These are phyloP conservation scores for Psilocybe sp. DNA, from an alignment of 768 basidiomycete genomes.

Conservation along the genomic window DNA sequence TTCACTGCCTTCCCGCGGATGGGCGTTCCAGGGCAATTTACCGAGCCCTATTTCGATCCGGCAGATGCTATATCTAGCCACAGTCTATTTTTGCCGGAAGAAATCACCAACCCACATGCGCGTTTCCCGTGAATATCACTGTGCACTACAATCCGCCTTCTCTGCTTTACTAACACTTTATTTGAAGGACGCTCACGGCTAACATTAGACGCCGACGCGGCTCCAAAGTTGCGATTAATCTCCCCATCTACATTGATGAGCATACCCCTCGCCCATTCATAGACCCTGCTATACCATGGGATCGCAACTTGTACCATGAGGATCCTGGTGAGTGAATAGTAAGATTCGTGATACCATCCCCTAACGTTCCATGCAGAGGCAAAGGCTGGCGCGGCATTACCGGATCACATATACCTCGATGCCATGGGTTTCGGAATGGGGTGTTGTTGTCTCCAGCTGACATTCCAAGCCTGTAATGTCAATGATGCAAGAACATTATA, in stretches of 20 bases:
- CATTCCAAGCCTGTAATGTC: conserved; percentile 96
- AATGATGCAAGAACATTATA: conserved; percentile 90
- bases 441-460: conserved; percentile 95
- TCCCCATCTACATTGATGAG: conserved; percentile 88
- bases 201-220: conserved; percentile 90
- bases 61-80: conserved; percentile 79
- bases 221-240: conserved; percentile 92
- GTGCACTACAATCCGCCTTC: not conserved
- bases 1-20: conserved; percentile 94
- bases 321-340: conserved; percentile 59
- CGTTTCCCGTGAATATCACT: conserved; percentile 85
- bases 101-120: conserved; percentile 95
- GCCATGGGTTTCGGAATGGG: conserved; percentile 99
- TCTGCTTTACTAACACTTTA: not conserved
- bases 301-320: conserved; percentile 79
- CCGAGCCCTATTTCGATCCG: conserved; percentile 84
- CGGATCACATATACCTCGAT: conserved; percentile 95
- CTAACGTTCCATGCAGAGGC: conserved; percentile 55
- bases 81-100: conserved; percentile 91
- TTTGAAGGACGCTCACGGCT: conserved; percentile 85
- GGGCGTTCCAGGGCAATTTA: conserved; percentile 86
- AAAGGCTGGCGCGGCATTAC: conserved; percentile 81
- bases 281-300: conserved; percentile 89
- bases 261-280: conserved; percentile 88
- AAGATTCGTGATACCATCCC: not conserved